Evolutionary conservation across 208 protist species (phyloP).

Genomic region (Trichomonas vaginalis): DNA sequence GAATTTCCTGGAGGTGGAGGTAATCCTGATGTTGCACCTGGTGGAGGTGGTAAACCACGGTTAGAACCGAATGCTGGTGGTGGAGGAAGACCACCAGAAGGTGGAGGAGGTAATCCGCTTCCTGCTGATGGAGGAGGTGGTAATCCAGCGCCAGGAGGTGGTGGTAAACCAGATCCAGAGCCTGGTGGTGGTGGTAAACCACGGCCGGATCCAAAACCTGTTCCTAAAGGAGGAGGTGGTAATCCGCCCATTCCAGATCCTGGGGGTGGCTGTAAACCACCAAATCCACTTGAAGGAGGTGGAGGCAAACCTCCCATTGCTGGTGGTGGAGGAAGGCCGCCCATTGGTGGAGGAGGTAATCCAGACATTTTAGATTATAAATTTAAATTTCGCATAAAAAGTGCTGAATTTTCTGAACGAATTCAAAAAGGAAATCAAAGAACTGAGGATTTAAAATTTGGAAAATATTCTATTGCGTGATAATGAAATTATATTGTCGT

Average conservation of each 20-base stretch:
- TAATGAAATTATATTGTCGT: too few relatives aligned
- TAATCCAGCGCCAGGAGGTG: neutral
- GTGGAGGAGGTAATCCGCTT: neutral
- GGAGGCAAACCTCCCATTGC: neutral
- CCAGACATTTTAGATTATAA: neutral
- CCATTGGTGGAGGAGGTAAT: neutral
- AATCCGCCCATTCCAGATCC: neutral
- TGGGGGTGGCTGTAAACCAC: too few relatives aligned
- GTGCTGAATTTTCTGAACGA: too few relatives aligned
- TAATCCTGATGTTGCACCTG: neutral
- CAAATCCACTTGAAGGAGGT: too few relatives aligned
- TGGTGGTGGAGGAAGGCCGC: neutral
- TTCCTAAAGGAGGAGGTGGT: neutral
- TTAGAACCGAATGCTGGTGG: neutral
- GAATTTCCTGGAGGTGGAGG: neutral
- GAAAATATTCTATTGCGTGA: too few relatives aligned
- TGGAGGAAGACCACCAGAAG: neutral
- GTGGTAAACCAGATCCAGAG: too few relatives aligned
- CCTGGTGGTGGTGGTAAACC: too few relatives aligned
- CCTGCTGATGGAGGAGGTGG: neutral
- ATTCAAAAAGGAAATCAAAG: too few relatives aligned
- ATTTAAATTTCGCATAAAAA: too few relatives aligned
- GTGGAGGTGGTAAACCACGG: neutral
- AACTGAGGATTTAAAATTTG: too few relatives aligned
- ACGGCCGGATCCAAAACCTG: too few relatives aligned